phyloP scores from a whole-genome alignment of 139 green algal genomes.

The Nannochloris sp. region DNA sequence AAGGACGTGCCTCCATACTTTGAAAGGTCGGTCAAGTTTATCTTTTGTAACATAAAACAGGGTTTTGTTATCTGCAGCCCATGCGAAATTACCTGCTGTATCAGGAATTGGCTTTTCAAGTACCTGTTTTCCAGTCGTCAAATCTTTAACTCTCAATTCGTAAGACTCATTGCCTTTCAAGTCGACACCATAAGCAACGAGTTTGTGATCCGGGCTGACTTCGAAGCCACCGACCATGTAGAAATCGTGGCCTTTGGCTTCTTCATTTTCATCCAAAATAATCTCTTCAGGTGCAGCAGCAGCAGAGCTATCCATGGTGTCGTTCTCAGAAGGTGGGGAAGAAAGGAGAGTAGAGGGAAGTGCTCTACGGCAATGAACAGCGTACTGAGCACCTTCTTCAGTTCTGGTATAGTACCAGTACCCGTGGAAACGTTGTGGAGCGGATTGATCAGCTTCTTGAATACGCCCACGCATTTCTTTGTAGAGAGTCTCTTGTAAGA shows the following conservation, averaged over 20 bases:
- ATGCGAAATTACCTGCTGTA: slow-evolving; percentile 46
- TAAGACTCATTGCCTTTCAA: slow-evolving; percentile 72
- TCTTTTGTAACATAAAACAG: slow-evolving; percentile 75
- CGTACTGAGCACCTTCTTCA: slow-evolving; percentile 55
- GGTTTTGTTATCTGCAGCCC: slow-evolving; percentile 43
- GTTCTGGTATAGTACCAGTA: slow-evolving; percentile 83
- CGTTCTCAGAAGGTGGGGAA: slow-evolving; percentile 29
- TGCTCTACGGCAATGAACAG: slow-evolving; percentile 57
- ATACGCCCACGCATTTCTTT: slow-evolving; percentile 79
- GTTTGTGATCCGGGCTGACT: slow-evolving; percentile 13
- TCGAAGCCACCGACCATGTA: slow-evolving; percentile 43
- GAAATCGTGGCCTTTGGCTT: slow-evolving; percentile 42
- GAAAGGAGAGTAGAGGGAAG: slow-evolving; percentile 20
- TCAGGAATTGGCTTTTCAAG: slow-evolving; percentile 47
- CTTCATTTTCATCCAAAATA: slow-evolving; percentile 57
- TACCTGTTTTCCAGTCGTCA: slow-evolving; percentile 43
- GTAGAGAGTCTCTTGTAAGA: slow-evolving; percentile 72
- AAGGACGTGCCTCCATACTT: slow-evolving; percentile 53
- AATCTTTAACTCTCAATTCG: slow-evolving; percentile 68
- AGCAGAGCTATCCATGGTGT: slow-evolving; percentile 30
- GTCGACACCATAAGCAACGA: slow-evolving; percentile 71
- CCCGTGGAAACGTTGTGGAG: slow-evolving; percentile 41
- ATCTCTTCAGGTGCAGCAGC: slow-evolving; percentile 58
- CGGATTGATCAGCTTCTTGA: slow-evolving; percentile 70
- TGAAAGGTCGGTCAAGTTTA: slow-evolving; percentile 40